These are phyloP conservation scores for Parmelia sp. DNA, from an alignment of 495 filamentous ascomycete species.

Conservation along the genomic window DNA sequence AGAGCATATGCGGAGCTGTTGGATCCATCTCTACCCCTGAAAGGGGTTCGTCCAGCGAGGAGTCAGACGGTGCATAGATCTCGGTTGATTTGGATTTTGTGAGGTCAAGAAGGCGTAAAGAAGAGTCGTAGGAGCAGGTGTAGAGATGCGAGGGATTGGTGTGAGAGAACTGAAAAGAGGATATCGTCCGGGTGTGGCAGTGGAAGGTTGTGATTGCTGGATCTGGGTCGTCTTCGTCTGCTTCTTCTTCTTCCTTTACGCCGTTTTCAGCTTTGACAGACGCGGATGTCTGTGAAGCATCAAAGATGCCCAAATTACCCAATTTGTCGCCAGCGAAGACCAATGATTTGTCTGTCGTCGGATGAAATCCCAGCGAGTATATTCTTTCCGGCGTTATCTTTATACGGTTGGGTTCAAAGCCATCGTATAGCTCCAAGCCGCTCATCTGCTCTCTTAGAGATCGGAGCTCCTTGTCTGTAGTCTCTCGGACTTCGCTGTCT, in stretches of 20 bases:
- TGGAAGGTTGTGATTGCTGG: slow-evolving; percentile 83
- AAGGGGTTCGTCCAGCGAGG: slow-evolving; percentile 65
- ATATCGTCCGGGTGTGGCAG: slow-evolving; percentile 82
- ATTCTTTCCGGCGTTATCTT: slow-evolving; percentile 89
- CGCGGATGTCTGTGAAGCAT: slow-evolving; percentile 67
- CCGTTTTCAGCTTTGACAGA: slow-evolving; percentile 26
- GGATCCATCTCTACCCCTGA: slow-evolving; percentile 72
- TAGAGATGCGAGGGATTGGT: slow-evolving; percentile 62
- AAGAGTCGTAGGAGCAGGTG: slow-evolving; percentile 90
- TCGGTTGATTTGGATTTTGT: slow-evolving; percentile 70
- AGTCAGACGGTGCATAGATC: slow-evolving; percentile 65
- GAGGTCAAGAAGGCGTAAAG: slow-evolving; percentile 81
- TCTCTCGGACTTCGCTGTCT: slow-evolving; percentile 73
- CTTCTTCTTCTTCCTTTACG: slow-evolving; percentile 39
- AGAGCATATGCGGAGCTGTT: slow-evolving; percentile 63
- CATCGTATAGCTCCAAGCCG: slow-evolving; percentile 70
- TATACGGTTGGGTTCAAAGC: slow-evolving; percentile 74
- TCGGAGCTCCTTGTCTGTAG: slow-evolving; percentile 69
- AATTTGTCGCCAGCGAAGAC: slow-evolving; percentile 96
- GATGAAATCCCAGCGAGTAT: slow-evolving; percentile 85
- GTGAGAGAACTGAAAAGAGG: slow-evolving; percentile 69
- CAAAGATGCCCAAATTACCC: slow-evolving; percentile 88
- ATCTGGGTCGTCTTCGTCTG: slow-evolving; percentile 55
- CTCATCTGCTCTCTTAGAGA: slow-evolving; percentile 75
- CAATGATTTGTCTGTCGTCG: slow-evolving; percentile 72